Evolutionary conservation across 805 yeast species (phyloP), one percentile per base, ranked within the genome.

Genomic region (Saccharomyces jurei): DNA sequence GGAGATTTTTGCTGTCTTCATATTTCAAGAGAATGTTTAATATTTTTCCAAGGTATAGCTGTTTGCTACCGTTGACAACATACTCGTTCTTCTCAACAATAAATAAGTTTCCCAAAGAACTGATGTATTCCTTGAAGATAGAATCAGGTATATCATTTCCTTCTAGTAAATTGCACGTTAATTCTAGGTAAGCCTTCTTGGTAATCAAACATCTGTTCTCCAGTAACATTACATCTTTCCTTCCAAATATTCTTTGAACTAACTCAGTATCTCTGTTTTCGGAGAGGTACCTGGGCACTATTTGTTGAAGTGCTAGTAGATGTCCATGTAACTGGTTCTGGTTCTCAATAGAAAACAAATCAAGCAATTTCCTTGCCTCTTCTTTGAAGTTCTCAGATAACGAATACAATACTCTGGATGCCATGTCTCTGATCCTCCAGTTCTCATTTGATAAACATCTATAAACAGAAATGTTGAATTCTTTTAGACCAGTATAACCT

Each of bases 391-490:
- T 65, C 1, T 69, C 72, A 1, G 80, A 66, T 50, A 85, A 67
- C 0, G 84, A 71, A 0, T 85, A 80, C 1, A 88, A 62, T 4
- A 89, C 80, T 63, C 83, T 77, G 0, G 96, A 88, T 0, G 96
- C 87, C 81, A 88, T 80, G 64, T 91, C 97, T 58, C 99, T 78
- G 8, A 94, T 78, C 62, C 89, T 89, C 96, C 96, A 92, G 53
- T 77, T 73, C 47, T 69, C 69, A 56, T 81, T 79, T 0, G 73
- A 72, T 30, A 91, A 70, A 57, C 85, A 77, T 21, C 62, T 52
- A 27, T 73, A 60, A 14, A 88, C 70, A 22, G 79, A 66, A 0
- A 77, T 76, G 50, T 74, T 70, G 61, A 89, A 86, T 5, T 74
- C 81, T 6, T 69, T 70, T 50, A 86, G 64, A 0, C 81, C 84